Conservation (phyloP, 2,329 filamentous ascomycete genomes). For the Alternaria hordeiaustralica region DNA sequence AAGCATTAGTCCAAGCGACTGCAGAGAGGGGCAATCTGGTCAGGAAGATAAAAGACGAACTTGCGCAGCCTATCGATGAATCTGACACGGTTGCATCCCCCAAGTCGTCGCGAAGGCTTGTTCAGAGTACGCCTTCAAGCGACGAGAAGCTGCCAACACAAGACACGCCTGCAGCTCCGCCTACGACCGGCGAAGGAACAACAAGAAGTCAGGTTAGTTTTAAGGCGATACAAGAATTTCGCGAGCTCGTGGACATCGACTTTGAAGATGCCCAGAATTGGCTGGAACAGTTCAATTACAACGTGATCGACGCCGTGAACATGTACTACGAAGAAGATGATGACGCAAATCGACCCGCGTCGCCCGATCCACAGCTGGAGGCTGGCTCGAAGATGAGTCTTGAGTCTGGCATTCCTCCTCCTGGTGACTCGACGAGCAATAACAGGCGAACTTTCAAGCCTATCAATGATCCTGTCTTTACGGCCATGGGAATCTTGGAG, state of each 20-base stretch:
- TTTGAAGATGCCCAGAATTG: background rate
- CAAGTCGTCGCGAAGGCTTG: background rate
- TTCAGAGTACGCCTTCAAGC: background rate
- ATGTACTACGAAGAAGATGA: background rate
- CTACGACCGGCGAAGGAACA: background rate
- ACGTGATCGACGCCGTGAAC: background rate
- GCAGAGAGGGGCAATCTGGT: background rate
- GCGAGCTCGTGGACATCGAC: background rate
- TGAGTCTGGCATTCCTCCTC: background rate
- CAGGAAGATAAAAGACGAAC: conserved; percentile 1
- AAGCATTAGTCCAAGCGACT: background rate
- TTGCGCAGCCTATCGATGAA: background rate
- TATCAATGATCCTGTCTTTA: background rate
- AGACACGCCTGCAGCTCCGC: background rate
- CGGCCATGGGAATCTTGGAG: background rate
- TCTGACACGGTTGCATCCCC: background rate
- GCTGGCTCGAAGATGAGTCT: background rate
- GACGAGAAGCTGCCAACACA: background rate
- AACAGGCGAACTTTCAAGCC: background rate
- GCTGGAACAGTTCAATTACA: background rate
- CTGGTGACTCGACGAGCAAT: background rate
- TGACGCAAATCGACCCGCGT: background rate
- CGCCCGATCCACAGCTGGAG: background rate
- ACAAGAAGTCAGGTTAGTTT: background rate
- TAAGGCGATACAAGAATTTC: background rate